These are phyloP conservation scores for Plasmodium knowlesi DNA, from an alignment of 169 alveolate genomes.

Conservation along the genomic window DNA sequence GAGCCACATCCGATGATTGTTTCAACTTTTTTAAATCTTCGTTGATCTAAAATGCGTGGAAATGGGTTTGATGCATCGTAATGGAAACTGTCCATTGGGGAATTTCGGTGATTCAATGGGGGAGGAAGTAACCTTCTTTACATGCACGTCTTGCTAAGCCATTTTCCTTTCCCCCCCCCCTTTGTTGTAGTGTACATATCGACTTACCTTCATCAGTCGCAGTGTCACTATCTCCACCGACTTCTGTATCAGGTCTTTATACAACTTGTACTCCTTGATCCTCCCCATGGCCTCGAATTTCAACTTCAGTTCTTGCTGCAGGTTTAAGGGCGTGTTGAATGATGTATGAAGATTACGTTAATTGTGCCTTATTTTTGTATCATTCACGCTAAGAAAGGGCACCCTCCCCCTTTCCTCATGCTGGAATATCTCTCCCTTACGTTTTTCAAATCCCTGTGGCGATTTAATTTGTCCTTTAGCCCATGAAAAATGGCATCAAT, in stretches of 20 bases:
- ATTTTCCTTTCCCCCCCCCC: neutral
- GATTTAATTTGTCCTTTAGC: conserved; percentile 28
- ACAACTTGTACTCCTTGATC: conserved; percentile 33
- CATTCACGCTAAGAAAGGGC: neutral
- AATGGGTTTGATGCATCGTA: neutral
- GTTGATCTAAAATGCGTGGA: conserved; percentile 2
- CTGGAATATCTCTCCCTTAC: neutral
- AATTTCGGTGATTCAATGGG: neutral
- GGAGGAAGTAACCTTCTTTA: neutral
- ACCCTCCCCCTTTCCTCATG: neutral
- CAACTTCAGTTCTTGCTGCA: conserved; percentile 34
- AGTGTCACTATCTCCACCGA: conserved; percentile 39
- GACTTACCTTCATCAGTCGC: conserved; percentile 36
- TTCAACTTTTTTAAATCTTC: conserved; percentile 50
- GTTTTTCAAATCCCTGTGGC: conserved; percentile 50
- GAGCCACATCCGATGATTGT: conserved; percentile 21
- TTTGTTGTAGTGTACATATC: neutral
- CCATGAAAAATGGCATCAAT: conserved; percentile 17
- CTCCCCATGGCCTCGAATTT: conserved; percentile 68
- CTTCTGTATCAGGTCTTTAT: conserved; percentile 32
- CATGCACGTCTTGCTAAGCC: neutral
- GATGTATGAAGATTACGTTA: neutral
- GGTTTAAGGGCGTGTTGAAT: neutral
- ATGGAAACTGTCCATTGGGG: neutral
- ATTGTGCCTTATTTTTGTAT: neutral